phyloP scores from a whole-genome alignment of 1,139 yeast genomes.

The Candida sp. region DNA sequence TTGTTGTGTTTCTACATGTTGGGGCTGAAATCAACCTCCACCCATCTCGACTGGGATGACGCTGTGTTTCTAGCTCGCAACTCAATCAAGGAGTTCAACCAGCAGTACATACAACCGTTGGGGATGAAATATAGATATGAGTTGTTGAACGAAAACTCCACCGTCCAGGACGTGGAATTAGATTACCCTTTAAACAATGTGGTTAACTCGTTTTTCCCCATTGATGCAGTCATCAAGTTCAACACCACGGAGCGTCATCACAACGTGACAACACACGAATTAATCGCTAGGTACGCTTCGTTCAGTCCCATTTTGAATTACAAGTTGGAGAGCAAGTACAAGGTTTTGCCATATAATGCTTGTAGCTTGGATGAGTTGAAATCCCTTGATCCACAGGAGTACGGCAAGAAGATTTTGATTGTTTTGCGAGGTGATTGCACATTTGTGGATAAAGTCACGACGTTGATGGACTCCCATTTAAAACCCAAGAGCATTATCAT shows the following conservation, averaged over 20 bases:
- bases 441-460: slow-evolving; percentile 42
- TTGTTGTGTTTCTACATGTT: slow-evolving; percentile 9
- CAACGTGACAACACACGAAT: slow-evolving; percentile 22
- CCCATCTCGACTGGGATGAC: slow-evolving; percentile 25
- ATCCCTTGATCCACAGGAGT: slow-evolving; percentile 9
- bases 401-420: slow-evolving; percentile 29
- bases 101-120: slow-evolving; percentile 16
- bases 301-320: slow-evolving; percentile 40
- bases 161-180: slow-evolving; percentile 21
- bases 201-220: slow-evolving; percentile 46
- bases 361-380: slow-evolving; percentile 23
- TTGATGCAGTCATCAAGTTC: slow-evolving; percentile 38
- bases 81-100: slow-evolving; percentile 26
- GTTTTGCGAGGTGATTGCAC: slow-evolving; percentile 48
- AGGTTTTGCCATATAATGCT: slow-evolving; percentile 32
- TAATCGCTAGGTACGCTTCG: slow-evolving; percentile 48
- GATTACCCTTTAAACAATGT: slow-evolving; percentile 43
- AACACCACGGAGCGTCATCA: slow-evolving; percentile 24
- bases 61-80: slow-evolving; percentile 31
- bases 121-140: slow-evolving; percentile 2
- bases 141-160: slow-evolving; percentile 3
- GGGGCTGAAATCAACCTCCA: slow-evolving; percentile 3
- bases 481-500: slow-evolving; percentile 39
- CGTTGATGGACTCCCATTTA: slow-evolving; percentile 31
- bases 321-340: slow-evolving; percentile 26